A percentile compares a stretch with the other conserved stretches of the same genome.
These are phyloP conservation scores for Fusarium proliferatum DNA, from an alignment of 2,329 filamentous ascomycete species.

Conservation along the genomic window DNA sequence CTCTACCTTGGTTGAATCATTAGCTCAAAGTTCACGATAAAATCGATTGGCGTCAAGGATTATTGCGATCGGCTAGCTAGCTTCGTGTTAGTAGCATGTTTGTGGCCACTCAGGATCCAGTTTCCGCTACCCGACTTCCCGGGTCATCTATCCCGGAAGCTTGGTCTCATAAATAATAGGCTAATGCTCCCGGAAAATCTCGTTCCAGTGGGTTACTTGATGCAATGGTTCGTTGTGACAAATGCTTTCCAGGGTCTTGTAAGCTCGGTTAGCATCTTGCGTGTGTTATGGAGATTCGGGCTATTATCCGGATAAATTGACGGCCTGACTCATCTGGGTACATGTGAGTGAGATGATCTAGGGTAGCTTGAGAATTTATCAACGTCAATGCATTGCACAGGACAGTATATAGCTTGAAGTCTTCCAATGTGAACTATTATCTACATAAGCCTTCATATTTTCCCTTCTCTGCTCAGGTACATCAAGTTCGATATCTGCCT, in stretches of 20 bases:
- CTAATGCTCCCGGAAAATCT: not conserved
- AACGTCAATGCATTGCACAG: too few species aligned
- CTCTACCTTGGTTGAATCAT: not conserved
- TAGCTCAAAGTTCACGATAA: not conserved
- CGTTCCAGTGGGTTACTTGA: not conserved
- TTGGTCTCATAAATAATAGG: not conserved
- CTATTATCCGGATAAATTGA: not conserved
- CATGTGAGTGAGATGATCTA: not conserved
- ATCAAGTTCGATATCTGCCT: rapidly evolving
- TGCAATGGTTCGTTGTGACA: not conserved
- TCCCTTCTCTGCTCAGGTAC: not conserved
- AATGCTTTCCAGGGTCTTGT: not conserved
- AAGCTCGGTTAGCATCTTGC: not conserved
- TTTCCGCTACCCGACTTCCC: not conserved
- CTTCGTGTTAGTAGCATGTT: not conserved
- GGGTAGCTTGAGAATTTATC: not conserved
- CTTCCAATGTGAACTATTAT: not conserved
- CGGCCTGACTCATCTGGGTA: not conserved
- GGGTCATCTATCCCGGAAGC: not conserved
- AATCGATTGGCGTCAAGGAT: not conserved
- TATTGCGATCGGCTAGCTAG: not conserved
- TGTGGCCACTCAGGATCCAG: not conserved
- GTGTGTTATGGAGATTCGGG: rapidly evolving
- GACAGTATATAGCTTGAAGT: not conserved
- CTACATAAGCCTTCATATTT: rapidly evolving